Evolutionary conservation across 1,284 basidiomycete species (phyloP).

Genomic region (Meripilus lineatus): DNA sequence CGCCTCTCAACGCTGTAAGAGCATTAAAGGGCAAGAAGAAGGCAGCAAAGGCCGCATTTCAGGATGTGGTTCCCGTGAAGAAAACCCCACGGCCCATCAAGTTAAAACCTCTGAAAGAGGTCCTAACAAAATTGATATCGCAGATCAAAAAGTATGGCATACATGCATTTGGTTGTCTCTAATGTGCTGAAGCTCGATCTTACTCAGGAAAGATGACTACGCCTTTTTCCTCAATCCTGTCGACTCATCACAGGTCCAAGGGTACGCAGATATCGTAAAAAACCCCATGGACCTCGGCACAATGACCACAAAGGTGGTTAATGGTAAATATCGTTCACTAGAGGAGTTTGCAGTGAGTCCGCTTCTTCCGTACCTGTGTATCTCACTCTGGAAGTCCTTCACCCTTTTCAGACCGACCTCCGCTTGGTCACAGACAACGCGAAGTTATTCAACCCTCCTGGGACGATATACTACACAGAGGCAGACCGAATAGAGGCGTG

Average conservation of each 20-base stretch:
- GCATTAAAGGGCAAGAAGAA: conserved; percentile 30
- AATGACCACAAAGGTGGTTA: conserved; percentile 62
- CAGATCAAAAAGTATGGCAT: conserved; percentile 66
- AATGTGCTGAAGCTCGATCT: conserved; percentile 4
- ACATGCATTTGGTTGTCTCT: background rate
- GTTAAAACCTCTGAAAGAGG: conserved; percentile 73
- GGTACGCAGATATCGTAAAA: conserved; percentile 65
- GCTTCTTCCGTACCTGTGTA: background rate
- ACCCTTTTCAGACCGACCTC: conserved; percentile 50
- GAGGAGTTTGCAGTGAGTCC: conserved; percentile 69
- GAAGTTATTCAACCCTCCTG: conserved; percentile 68
- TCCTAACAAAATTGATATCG: conserved; percentile 52
- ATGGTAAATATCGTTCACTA: conserved; percentile 64
- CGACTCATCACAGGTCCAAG: conserved; percentile 56
- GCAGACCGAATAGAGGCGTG: conserved; percentile 64
- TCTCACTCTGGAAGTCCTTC: background rate
- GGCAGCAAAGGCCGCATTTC: conserved; percentile 16
- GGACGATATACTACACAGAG: conserved; percentile 66
- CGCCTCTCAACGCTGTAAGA: conserved; percentile 30
- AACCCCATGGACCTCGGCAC: conserved; percentile 83
- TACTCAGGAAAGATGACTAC: conserved; percentile 75
- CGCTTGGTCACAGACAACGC: conserved; percentile 70
- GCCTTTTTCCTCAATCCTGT: conserved; percentile 79
- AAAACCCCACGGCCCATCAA: conserved; percentile 51
- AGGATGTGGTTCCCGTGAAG: conserved; percentile 22